Evolutionary conservation across 768 basidiomycete genomes (phyloP).

Genomic region (Kwoniella sp.): DNA sequence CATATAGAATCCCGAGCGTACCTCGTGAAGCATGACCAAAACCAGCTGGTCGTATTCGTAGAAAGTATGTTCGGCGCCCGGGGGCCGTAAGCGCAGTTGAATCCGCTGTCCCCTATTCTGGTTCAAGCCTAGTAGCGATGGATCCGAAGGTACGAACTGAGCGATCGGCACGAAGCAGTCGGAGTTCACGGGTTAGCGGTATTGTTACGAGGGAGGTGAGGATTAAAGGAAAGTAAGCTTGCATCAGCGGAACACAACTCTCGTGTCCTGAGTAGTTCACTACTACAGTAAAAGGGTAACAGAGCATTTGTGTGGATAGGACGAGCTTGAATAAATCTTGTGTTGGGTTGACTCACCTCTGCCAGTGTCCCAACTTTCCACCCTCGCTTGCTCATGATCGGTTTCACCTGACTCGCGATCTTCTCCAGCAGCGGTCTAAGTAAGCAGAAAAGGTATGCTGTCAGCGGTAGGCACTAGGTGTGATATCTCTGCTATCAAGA

Average conservation of each 20-base stretch:
- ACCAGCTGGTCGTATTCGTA: constrained; percentile 74
- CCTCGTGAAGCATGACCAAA: constrained; percentile 88
- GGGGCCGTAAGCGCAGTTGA: constrained; percentile 75
- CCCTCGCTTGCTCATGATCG: constrained; percentile 82
- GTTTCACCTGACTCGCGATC: constrained; percentile 69
- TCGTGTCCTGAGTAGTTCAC: too few species aligned
- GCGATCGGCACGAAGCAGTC: too few species aligned
- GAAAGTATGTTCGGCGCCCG: constrained; percentile 70
- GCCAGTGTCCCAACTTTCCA: constrained; percentile 64
- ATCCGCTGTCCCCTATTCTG: constrained; percentile 81
- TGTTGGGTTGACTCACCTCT: constrained; percentile 40
- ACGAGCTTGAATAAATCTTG: not conserved
- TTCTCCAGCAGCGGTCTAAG: constrained; percentile 47
- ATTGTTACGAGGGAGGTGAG: not conserved
- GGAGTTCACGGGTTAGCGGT: too few species aligned
- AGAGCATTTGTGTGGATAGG: too few species aligned
- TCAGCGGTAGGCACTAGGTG: not conserved
- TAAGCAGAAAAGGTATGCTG: not conserved
- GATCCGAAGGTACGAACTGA: constrained; percentile 45
- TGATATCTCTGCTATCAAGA: not conserved
- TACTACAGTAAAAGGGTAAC: too few species aligned
- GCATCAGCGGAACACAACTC: too few species aligned
- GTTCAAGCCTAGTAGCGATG: constrained; percentile 49
- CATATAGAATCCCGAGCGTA: constrained; percentile 44
- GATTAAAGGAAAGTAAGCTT: not conserved